phyloP scores from a whole-genome alignment of 2,329 filamentous ascomycete genomes.

The Pyrenophora teres region DNA sequence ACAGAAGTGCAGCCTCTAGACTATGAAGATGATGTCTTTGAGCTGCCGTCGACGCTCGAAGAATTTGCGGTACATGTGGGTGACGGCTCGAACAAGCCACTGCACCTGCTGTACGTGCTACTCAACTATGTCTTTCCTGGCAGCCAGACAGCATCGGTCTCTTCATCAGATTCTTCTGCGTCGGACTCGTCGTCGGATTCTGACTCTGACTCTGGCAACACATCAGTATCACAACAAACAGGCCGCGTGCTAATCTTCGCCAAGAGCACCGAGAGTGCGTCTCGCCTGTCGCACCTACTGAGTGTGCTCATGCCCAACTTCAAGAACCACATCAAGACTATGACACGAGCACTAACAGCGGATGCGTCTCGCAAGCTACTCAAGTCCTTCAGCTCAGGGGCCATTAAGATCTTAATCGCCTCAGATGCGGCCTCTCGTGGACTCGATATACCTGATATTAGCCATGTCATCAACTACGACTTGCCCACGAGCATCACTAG shows the following conservation, averaged over 20 bases:
- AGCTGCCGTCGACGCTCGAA: slow-evolving; percentile 59
- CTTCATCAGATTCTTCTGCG: slow-evolving; percentile 17
- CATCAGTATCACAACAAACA: slow-evolving; percentile 25
- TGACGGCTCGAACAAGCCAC: slow-evolving; percentile 64
- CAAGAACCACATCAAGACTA: slow-evolving; percentile 64
- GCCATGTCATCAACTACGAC: slow-evolving; percentile 93
- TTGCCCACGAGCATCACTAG: slow-evolving; percentile 78
- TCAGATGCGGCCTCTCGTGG: slow-evolving; percentile 93
- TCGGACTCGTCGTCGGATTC: slow-evolving; percentile 14
- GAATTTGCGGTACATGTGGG: slow-evolving; percentile 57
- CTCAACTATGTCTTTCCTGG: slow-evolving; percentile 55
- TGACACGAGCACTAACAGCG: slow-evolving; percentile 79
- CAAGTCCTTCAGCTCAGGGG: slow-evolving; percentile 65
- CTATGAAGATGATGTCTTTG: slow-evolving; percentile 50
- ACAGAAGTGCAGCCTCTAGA: slow-evolving; percentile 25
- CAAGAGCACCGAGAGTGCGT: slow-evolving; percentile 83
- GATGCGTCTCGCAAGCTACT: slow-evolving; percentile 70
- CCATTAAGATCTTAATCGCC: slow-evolving; percentile 77
- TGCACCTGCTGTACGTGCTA: slow-evolving; percentile 82
- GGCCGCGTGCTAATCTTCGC: slow-evolving; percentile 76
- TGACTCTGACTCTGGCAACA: slow-evolving; percentile 16
- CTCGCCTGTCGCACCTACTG: slow-evolving; percentile 83
- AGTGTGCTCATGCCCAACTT: slow-evolving; percentile 66
- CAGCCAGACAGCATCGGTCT: slow-evolving; percentile 8
- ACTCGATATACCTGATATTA: slow-evolving; percentile 77